These are phyloP conservation scores for Acanthamoeba sp. DNA, from an alignment of 208 protist species.

Conservation along the genomic window DNA sequence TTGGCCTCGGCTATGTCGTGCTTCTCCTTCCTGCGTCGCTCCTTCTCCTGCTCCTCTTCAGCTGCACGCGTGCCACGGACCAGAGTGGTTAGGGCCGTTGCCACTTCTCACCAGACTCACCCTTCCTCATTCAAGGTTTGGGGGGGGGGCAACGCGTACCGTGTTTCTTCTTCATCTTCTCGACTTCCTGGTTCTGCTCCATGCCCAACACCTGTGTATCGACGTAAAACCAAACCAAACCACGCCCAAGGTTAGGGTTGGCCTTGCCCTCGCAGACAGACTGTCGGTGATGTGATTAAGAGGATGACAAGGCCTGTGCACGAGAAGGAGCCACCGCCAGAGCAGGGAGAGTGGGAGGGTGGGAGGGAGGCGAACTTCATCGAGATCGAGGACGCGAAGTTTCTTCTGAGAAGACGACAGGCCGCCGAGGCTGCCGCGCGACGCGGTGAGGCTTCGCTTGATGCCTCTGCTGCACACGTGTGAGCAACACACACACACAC, in stretches of 20 bases:
- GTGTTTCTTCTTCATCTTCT: slow-evolving; percentile 34
- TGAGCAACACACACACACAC: neutral
- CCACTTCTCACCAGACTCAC: no score
- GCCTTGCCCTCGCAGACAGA: no score
- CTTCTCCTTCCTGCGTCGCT: slow-evolving; percentile 22
- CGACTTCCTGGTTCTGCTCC: neutral
- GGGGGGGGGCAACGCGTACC: neutral
- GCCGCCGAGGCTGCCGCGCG: neutral
- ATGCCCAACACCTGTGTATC: neutral
- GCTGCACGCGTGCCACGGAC: neutral
- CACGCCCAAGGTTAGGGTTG: no score
- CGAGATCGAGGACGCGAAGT: slow-evolving; percentile 28
- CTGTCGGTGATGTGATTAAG: no score
- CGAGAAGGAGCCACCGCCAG: no score
- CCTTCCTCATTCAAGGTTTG: no score
- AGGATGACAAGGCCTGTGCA: neutral
- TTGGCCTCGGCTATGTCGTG: slow-evolving; percentile 12
- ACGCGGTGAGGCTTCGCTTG: slow-evolving; percentile 2
- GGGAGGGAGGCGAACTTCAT: neutral
- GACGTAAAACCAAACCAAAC: no score
- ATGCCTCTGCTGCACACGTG: neutral
- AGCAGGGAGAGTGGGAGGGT: no score
- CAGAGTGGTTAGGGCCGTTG: no score
- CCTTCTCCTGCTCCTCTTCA: slow-evolving; percentile 30
- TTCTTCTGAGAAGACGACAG: slow-evolving; percentile 47